Evolutionary conservation across 1,284 basidiomycete genomes (phyloP).

Genomic region (Naganishia liquefaciens): DNA sequence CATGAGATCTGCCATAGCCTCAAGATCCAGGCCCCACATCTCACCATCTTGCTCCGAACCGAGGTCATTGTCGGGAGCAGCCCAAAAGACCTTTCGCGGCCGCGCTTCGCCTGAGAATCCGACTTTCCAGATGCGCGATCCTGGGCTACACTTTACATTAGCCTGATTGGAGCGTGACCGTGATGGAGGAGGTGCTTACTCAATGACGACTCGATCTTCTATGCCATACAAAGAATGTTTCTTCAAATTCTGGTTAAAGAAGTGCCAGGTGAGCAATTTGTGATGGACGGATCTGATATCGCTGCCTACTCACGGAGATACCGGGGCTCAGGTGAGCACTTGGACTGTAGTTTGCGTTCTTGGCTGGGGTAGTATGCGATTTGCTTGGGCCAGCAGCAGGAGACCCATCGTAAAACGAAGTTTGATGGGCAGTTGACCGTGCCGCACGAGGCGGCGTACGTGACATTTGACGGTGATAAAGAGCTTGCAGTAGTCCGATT

Average conservation of each 20-base stretch:
- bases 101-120: conserved; percentile 55
- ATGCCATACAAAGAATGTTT: conserved; percentile 55
- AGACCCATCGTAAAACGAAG: conserved; percentile 2
- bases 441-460: conserved; percentile 16
- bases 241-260: conserved; percentile 42
- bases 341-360: conserved; percentile 21
- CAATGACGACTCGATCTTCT: conserved; percentile 55
- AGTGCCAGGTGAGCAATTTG: neutral
- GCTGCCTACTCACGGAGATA: neutral
- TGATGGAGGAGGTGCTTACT: conserved; percentile 41
- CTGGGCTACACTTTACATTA: conserved; percentile 43
- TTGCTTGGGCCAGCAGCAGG: conserved; percentile 17
- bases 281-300: neutral
- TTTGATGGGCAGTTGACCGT: neutral
- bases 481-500: too few species aligned
- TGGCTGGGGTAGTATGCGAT: conserved; percentile 6
- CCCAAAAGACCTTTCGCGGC: conserved; percentile 49
- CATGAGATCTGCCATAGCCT: conserved; percentile 31
- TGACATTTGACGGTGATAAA: neutral
- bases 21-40: conserved; percentile 49
- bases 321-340: conserved; percentile 23
- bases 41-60: conserved; percentile 33
- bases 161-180: too few species aligned
- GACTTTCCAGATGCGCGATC: conserved; percentile 54
- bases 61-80: conserved; percentile 20